phyloP scores from a whole-genome alignment of 768 basidiomycete genomes.

The Gloeopeniophorella convolvens region DNA sequence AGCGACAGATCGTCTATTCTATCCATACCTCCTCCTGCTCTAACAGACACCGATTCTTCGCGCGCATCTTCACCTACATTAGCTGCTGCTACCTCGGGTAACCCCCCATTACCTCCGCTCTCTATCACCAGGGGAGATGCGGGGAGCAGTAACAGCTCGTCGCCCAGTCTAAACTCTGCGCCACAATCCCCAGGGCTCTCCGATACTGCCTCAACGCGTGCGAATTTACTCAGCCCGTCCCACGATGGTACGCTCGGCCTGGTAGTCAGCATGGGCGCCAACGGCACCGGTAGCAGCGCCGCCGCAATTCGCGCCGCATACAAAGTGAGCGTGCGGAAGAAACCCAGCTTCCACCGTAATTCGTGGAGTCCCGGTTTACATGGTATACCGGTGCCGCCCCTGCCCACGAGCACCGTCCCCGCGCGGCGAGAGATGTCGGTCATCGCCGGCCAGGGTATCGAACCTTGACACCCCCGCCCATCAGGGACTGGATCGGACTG shows the following conservation, averaged over 20 bases:
- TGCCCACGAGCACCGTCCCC: not conserved
- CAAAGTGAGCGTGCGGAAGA: slow-evolving; percentile 41
- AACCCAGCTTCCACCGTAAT: slow-evolving; percentile 41
- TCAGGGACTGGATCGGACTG: slow-evolving; percentile 3
- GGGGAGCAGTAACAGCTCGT: slow-evolving; percentile 3
- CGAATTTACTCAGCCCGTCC: slow-evolving; percentile 10
- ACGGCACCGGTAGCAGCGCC: slow-evolving; percentile 24
- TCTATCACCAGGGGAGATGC: slow-evolving; percentile 7
- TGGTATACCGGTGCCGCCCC: not conserved
- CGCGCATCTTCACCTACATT: slow-evolving; percentile 19
- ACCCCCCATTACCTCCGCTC: slow-evolving; percentile 13
- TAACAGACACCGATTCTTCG: slow-evolving; percentile 21
- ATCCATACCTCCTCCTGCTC: slow-evolving; percentile 9
- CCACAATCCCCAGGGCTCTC: slow-evolving; percentile 7
- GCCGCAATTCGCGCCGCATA: slow-evolving; percentile 49
- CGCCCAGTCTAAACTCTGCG: slow-evolving; percentile 8
- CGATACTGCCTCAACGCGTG: slow-evolving; percentile 7
- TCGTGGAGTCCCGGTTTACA: slow-evolving; percentile 38
- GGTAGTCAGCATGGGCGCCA: slow-evolving; percentile 6
- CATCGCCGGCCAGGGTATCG: slow-evolving; percentile 10
- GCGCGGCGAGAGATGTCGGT: slow-evolving; percentile 13
- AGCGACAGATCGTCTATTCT: slow-evolving; percentile 23
- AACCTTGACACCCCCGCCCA: no score
- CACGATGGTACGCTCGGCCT: slow-evolving; percentile 14
- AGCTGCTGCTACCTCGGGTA: slow-evolving; percentile 12